Percentiles rank a stretch among this genome's conserved stretches.
Evolutionary conservation across 2,329 filamentous ascomycete species (phyloP).

Genomic region (Xylariales sp.): DNA sequence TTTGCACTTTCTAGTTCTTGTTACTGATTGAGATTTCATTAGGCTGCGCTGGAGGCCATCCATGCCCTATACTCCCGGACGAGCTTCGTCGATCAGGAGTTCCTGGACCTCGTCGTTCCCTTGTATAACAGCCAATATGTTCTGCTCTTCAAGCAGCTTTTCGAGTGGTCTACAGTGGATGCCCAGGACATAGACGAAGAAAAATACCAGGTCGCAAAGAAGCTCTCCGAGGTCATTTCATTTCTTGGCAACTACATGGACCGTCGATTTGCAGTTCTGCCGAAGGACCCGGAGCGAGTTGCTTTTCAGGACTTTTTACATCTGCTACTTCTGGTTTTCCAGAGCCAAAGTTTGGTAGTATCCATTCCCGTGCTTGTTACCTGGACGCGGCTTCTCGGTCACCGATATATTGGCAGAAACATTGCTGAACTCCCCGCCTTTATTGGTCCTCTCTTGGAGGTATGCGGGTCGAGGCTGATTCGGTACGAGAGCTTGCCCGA

Average conservation of each 20-base stretch:
- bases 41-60: slow-evolving; percentile 79
- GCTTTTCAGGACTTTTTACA: slow-evolving; percentile 74
- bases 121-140: slow-evolving; percentile 74
- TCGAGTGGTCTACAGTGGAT: slow-evolving; percentile 75
- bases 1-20: too few relatives aligned
- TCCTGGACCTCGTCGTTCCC: slow-evolving; percentile 70
- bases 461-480: slow-evolving; percentile 77
- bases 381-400: slow-evolving; percentile 79
- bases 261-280: slow-evolving; percentile 65
- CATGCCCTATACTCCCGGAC: slow-evolving; percentile 74
- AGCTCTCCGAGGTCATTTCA: slow-evolving; percentile 87
- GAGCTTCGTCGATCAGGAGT: slow-evolving; percentile 73
- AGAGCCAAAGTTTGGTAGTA: slow-evolving; percentile 82
- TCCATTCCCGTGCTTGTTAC: slow-evolving; percentile 90
- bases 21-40: too few relatives aligned
- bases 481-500: slow-evolving; percentile 85
- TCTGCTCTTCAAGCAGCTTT: slow-evolving; percentile 66
- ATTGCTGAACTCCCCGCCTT: slow-evolving; percentile 56
- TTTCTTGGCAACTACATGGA: slow-evolving; percentile 82
- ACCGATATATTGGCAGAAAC: slow-evolving; percentile 61
- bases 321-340: slow-evolving; percentile 73
- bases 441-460: slow-evolving; percentile 73
- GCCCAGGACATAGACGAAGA: slow-evolving; percentile 83
- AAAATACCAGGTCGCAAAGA: slow-evolving; percentile 89
- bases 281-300: slow-evolving; percentile 44